A percentile compares a stretch with the other conserved stretches of the same genome.
phyloP scores from a whole-genome alignment of 495 filamentous ascomycete genomes.

The Neurospora discreta region DNA sequence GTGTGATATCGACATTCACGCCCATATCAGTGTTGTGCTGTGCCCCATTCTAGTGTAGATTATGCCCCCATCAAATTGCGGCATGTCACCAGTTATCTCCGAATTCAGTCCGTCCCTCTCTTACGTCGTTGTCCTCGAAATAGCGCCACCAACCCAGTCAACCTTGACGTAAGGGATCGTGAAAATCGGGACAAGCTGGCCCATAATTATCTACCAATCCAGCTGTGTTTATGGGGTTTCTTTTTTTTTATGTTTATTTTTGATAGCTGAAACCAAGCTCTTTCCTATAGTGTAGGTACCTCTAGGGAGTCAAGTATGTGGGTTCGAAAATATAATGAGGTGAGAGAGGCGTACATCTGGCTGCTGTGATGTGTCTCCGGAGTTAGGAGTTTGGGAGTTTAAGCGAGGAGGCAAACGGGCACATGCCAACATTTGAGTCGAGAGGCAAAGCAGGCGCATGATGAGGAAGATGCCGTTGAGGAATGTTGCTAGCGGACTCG shows the following conservation, averaged over 20 bases:
- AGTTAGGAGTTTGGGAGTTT: neutral
- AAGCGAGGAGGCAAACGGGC: neutral
- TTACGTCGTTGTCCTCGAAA: neutral
- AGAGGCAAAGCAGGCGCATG: neutral
- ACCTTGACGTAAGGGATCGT: neutral
- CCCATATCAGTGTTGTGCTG: neutral
- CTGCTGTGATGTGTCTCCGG: neutral
- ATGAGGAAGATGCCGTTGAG: neutral
- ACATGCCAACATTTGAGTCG: neutral
- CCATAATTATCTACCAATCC: neutral
- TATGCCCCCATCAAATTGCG: neutral
- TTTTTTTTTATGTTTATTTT: no score
- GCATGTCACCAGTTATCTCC: neutral
- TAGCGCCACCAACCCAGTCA: neutral
- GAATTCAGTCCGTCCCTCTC: neutral
- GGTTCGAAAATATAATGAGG: neutral
- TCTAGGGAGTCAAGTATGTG: no score
- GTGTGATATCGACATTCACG: no score
- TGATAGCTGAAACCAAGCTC: neutral
- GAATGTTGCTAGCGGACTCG: neutral
- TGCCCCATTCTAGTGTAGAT: neutral
- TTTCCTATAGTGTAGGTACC: no score
- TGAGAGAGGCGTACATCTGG: neutral
- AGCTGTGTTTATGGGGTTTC: neutral
- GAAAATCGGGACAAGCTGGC: neutral